These are phyloP conservation scores for Sanghuangporus baumii DNA, from an alignment of 1,284 basidiomycete genomes.

Conservation along the genomic window DNA sequence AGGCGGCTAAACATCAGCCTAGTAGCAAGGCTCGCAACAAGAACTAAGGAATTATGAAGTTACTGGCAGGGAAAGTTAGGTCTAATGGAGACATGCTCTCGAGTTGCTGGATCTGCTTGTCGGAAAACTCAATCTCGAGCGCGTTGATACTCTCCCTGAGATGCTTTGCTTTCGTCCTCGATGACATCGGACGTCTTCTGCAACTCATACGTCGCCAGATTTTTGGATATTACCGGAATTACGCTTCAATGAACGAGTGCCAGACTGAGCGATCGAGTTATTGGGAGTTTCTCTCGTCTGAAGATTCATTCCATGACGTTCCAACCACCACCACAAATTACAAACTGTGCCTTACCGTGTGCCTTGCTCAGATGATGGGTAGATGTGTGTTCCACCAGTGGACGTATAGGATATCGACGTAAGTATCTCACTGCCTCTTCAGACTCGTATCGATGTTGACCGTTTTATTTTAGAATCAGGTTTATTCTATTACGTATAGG, in stretches of 20 bases:
- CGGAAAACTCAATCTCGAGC: conserved; percentile 22
- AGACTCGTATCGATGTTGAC: no score
- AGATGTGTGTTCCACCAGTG: conserved; percentile 42
- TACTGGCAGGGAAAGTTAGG: conserved; percentile 35
- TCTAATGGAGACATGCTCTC: conserved; percentile 32
- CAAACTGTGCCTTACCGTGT: conserved; percentile 43
- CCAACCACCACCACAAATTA: conserved; percentile 51
- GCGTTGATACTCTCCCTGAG: conserved; percentile 24
- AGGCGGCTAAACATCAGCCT: background rate
- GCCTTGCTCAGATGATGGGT: conserved; percentile 36
- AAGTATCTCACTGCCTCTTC: conserved; percentile 38
- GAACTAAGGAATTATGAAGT: conserved; percentile 32
- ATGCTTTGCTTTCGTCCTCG: conserved; percentile 32
- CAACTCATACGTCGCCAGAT: conserved; percentile 44
- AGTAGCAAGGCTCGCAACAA: background rate
- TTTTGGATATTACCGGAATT: conserved; percentile 21
- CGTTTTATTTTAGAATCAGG: no score
- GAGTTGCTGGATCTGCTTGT: conserved; percentile 21
- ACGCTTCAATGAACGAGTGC: conserved; percentile 48
- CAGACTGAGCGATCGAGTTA: conserved; percentile 43
- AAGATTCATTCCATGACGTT: conserved; percentile 43
- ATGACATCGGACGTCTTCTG: conserved; percentile 43
- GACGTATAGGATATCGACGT: conserved; percentile 40
- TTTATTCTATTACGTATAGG: no score
- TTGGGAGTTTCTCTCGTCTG: conserved; percentile 51